phyloP scores from a whole-genome alignment of 2,329 filamentous ascomycete genomes.

The Fusarium pseudonygamai region DNA sequence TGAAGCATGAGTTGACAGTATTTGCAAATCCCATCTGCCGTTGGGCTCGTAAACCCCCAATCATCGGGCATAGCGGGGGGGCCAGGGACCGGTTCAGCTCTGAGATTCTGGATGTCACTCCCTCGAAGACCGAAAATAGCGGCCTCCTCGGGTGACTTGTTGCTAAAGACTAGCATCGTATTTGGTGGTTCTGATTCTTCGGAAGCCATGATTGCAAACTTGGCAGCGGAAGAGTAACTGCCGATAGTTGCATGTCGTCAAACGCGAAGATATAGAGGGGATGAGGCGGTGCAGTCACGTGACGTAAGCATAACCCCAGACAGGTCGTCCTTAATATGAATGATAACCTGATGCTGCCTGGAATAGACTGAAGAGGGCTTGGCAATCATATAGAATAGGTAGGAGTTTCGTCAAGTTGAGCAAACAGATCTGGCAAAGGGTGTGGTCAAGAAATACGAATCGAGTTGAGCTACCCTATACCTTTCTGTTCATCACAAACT shows the following conservation, averaged over 20 bases:
- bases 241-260: neutral
- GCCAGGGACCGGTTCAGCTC: neutral
- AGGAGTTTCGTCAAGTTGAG: too few species aligned
- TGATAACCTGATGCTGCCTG: neutral
- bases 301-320: neutral
- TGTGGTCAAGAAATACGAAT: neutral
- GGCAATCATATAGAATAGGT: too few species aligned
- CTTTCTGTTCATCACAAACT: neutral
- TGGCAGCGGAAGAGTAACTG: neutral
- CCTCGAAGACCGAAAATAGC: neutral
- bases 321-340: neutral
- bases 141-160: neutral
- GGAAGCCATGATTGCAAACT: neutral
- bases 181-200: neutral
- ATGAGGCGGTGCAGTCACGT: neutral
- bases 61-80: neutral
- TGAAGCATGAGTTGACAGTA: constrained; percentile 3
- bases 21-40: constrained; percentile 1
- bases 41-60: neutral
- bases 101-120: constrained; percentile 1
- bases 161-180: neutral
- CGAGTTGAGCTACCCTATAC: neutral
- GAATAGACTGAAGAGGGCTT: neutral
- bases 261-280: neutral
- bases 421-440: rapidly evolving